Evolutionary conservation across 2,329 filamentous ascomycete species (phyloP).

Genomic region (Aspergillus nomiae): DNA sequence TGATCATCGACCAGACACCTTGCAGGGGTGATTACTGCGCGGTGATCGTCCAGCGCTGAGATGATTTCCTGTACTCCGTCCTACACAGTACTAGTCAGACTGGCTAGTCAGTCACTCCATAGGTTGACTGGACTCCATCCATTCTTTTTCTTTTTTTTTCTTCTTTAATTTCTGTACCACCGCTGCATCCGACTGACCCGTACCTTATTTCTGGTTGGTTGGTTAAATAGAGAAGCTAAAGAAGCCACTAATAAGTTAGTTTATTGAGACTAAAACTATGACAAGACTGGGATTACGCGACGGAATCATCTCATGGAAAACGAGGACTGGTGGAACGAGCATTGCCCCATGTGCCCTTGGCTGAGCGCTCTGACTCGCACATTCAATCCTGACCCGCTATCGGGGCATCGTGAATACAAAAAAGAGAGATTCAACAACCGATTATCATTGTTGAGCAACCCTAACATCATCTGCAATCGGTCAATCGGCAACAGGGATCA

Average conservation of each 20-base stretch:
- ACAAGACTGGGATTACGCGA: slow-evolving; percentile 20
- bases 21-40: background rate
- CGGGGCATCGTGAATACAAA: background rate
- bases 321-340: background rate
- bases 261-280: background rate
- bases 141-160: too few species aligned
- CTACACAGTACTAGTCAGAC: slow-evolving; percentile 2
- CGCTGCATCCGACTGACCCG: slow-evolving; percentile 3
- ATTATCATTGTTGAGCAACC: background rate
- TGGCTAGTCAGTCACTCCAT: too few species aligned
- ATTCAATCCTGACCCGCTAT: background rate
- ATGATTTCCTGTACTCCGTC: background rate
- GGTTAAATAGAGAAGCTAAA: background rate
- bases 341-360: slow-evolving; percentile 3
- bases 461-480: background rate
- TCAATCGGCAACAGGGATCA: background rate
- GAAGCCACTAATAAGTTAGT: background rate
- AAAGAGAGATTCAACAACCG: background rate
- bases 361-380: background rate
- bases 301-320: slow-evolving; percentile 17
- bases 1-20: background rate
- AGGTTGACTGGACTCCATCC: background rate
- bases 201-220: background rate
- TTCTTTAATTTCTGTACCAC: background rate
- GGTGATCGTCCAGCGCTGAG: background rate